Evolutionary conservation across 2,329 filamentous ascomycete genomes (phyloP), one percentile per base, ranked within the genome.

Genomic region (Stemphylium lycopersici): DNA sequence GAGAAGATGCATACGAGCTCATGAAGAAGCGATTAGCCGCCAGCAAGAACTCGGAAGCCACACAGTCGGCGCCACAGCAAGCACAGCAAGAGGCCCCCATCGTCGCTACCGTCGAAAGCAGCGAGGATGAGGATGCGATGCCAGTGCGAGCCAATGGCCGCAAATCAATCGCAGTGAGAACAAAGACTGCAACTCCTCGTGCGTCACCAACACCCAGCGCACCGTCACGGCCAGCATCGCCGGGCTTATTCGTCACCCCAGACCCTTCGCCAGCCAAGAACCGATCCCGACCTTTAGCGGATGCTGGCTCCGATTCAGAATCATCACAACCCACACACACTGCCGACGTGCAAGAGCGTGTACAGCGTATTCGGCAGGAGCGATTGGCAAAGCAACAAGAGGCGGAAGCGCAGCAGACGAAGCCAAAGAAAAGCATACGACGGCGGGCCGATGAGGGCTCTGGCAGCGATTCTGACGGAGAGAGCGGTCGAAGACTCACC

Each of bases 291-390:
- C 12, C n/a, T 4, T 20, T 29, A 24, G 16, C 22, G n/a, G 36
- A 51, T 24, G 20, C n/a, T 6, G 78, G 76, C 40, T 76, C 77
- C 2, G 82, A 84, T 18, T 71, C 70, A 2, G 69, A 84, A 1
- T 80, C 83, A 5, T 58, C 75, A 12, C 75, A 56, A 45, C 72
- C 10, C 58, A 75, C 48, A 78, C 82, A 56, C 83, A 85, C 66
- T 43, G 79, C 84, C 36, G 85, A 88, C 4, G 87, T 96, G 66
- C 80, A 86, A 56, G 89, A 88, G 6, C 83, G 96, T 0, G 83
- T 95, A 10, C 86, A 86, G 40, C 84, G 86, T 65, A 95, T 93
- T 68, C 84, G 87, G 44, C 83, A 87, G 58, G 88, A 95, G 69
- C 83, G 88, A 6, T 77, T 87, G 32, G 88, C 84, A 3, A 85